A percentile compares a stretch with the other conserved stretches of the same genome.
phyloP scores from a whole-genome alignment of 1,139 yeast genomes.

The Diutina sp. region DNA sequence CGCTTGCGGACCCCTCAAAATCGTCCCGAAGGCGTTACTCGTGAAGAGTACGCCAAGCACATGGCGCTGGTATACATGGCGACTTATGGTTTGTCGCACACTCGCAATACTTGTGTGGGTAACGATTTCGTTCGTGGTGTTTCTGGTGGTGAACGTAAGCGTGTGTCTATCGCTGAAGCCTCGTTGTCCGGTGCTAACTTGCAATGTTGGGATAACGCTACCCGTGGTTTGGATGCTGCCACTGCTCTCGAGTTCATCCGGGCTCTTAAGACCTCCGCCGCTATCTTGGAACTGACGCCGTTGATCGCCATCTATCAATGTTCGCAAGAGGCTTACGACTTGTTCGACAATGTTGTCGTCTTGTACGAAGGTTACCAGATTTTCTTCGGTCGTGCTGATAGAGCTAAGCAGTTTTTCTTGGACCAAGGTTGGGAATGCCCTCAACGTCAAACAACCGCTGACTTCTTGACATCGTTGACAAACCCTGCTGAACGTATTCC shows the following conservation, averaged over 20 bases:
- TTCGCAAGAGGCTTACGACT: slow-evolving; percentile 63
- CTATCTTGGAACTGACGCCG: slow-evolving; percentile 44
- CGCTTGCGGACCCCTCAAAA: slow-evolving; percentile 52
- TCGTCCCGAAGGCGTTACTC: slow-evolving; percentile 16
- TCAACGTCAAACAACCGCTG: slow-evolving; percentile 55
- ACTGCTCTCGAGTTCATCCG: slow-evolving; percentile 66
- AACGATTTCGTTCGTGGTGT: slow-evolving; percentile 66
- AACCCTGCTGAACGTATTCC: slow-evolving; percentile 57
- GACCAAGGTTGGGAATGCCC: slow-evolving; percentile 66
- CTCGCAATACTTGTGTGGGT: slow-evolving; percentile 60
- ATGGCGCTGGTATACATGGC: slow-evolving; percentile 62
- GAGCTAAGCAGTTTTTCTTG: slow-evolving; percentile 48
- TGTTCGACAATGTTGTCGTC: slow-evolving; percentile 63
- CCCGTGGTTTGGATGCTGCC: slow-evolving; percentile 66
- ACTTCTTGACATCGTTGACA: slow-evolving; percentile 35
- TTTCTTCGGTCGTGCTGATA: slow-evolving; percentile 48
- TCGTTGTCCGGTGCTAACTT: slow-evolving; percentile 47
- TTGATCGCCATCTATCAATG: slow-evolving; percentile 77
- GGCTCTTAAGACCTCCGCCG: slow-evolving; percentile 54
- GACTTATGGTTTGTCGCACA: slow-evolving; percentile 53
- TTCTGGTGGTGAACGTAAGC: slow-evolving; percentile 77
- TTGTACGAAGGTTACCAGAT: slow-evolving; percentile 72
- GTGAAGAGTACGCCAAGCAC: slow-evolving; percentile 47
- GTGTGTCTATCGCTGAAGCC: slow-evolving; percentile 69
- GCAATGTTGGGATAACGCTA: slow-evolving; percentile 68